Percentiles rank a stretch among this genome's conserved stretches.
Conservation (phyloP, 2,329 filamentous ascomycete species). For the Acarospora socialis region DNA sequence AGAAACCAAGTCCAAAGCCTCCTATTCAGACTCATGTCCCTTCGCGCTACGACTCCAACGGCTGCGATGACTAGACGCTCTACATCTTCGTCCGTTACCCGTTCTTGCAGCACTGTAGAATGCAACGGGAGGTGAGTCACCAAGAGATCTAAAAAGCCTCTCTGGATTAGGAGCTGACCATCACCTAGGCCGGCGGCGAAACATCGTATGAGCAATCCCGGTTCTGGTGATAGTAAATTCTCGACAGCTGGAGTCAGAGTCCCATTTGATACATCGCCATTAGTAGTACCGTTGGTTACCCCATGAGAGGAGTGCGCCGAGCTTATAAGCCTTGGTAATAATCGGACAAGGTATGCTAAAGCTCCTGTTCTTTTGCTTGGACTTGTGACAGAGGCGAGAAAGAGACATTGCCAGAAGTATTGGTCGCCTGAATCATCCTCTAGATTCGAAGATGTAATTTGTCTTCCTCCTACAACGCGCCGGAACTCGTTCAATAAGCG, state of each 20-base stretch:
- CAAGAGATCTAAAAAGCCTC: slow-evolving; percentile 83
- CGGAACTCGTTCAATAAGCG: slow-evolving; percentile 68
- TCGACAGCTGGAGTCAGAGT: slow-evolving; percentile 40
- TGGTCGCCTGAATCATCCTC: slow-evolving; percentile 51
- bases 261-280: slow-evolving; percentile 15
- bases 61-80: slow-evolving; percentile 71
- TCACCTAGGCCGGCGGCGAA: slow-evolving; percentile 84
- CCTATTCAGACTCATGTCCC: slow-evolving; percentile 94
- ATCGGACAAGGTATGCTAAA: slow-evolving; percentile 68
- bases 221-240: slow-evolving; percentile 75
- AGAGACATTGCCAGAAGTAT: slow-evolving; percentile 98
- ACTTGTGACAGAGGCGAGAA: slow-evolving; percentile 83
- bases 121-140: slow-evolving; percentile 81
- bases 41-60: slow-evolving; percentile 69
- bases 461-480: slow-evolving; percentile 43
- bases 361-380: slow-evolving; percentile 72
- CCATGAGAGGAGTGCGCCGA: slow-evolving; percentile 21
- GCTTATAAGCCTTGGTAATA: slow-evolving; percentile 56
- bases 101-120: slow-evolving; percentile 63
- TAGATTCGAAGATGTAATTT: slow-evolving; percentile 36
- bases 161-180: slow-evolving; percentile 78
- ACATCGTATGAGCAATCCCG: slow-evolving; percentile 75
- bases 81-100: slow-evolving; percentile 59
- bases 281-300: slow-evolving; percentile 17
- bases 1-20: slow-evolving; percentile 94